Percentiles rank a stretch among this genome's conserved stretches.
Evolutionary conservation across 2,329 filamentous ascomycete species (phyloP).

Genomic region (Coniochaeta sp.): DNA sequence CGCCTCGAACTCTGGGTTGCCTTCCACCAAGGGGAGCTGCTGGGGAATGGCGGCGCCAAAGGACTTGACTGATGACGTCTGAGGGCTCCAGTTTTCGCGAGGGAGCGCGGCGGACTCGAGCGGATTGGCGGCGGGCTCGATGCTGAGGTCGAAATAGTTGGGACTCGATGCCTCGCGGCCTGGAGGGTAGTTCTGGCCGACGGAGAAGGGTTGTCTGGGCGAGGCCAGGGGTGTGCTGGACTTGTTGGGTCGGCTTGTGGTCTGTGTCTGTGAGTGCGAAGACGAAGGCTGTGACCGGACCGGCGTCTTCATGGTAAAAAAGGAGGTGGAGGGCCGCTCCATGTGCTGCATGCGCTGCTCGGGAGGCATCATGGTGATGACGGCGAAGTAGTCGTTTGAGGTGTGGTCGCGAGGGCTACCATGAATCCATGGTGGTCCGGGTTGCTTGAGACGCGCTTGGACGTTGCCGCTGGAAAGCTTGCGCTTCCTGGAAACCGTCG

Average conservation of each 20-base stretch:
- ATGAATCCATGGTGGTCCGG: not conserved
- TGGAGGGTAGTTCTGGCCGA: slow-evolving; percentile 48
- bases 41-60: slow-evolving; percentile 63
- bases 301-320: slow-evolving; percentile 40
- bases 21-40: slow-evolving; percentile 63
- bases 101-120: slow-evolving; percentile 58
- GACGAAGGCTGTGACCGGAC: slow-evolving; percentile 28
- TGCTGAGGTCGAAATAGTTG: slow-evolving; percentile 78
- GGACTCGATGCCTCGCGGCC: slow-evolving; percentile 55
- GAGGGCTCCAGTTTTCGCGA: slow-evolving; percentile 68
- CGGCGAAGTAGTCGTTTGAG: not conserved
- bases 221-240: slow-evolving; percentile 46
- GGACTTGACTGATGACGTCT: slow-evolving; percentile 63
- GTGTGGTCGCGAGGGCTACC: not conserved
- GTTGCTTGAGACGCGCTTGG: not conserved
- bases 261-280: slow-evolving; percentile 24
- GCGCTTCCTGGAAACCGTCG: not conserved
- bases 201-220: slow-evolving; percentile 43
- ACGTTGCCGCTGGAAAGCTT: not conserved
- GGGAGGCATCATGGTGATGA: slow-evolving; percentile 13
- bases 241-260: slow-evolving; percentile 24
- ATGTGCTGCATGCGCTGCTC: slow-evolving; percentile 14
- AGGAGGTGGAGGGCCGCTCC: slow-evolving; percentile 16
- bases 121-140: slow-evolving; percentile 54
- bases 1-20: slow-evolving; percentile 75